Conservation (phyloP, 176 grass and related monocot genomes). For the Raddia guianensis region DNA sequence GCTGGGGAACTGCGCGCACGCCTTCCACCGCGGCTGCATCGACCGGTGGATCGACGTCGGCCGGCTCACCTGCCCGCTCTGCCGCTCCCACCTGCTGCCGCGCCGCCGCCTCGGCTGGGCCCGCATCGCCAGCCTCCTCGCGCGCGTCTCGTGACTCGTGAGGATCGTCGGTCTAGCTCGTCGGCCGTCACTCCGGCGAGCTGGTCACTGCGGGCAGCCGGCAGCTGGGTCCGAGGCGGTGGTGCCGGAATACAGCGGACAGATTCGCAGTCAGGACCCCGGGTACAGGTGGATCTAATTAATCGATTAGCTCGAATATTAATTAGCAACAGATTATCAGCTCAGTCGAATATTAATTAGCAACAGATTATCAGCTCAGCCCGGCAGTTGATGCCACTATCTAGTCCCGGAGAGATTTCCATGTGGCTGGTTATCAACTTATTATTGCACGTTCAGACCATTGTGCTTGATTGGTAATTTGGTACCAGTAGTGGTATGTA, state of each 20-base stretch:
- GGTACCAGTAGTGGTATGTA: too few relatives aligned
- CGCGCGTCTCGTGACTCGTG: slow-evolving; percentile 19
- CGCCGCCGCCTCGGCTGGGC: neutral
- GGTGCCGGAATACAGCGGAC: slow-evolving; percentile 16
- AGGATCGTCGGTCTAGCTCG: too few relatives aligned
- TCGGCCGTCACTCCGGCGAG: neutral
- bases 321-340: too few relatives aligned
- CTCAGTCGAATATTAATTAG: slow-evolving; percentile 18
- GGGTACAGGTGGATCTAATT: neutral
- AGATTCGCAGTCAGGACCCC: slow-evolving; percentile 13
- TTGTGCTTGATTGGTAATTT: neutral
- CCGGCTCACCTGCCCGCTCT: slow-evolving; percentile 62
- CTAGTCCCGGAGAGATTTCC: neutral
- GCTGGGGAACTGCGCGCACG: slow-evolving; percentile 70
- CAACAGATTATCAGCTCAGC: neutral
- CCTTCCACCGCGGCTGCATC: slow-evolving; percentile 76
- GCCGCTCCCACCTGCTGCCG: slow-evolving; percentile 58
- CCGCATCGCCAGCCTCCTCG: slow-evolving; percentile 32
- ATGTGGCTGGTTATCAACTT: neutral
- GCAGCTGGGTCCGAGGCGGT: neutral
- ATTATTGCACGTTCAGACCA: too few relatives aligned
- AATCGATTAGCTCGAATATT: neutral
- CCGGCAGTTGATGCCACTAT: neutral
- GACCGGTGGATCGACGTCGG: slow-evolving; percentile 81
- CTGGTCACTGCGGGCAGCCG: neutral